A percentile compares a stretch with the other conserved stretches of the same genome.
Conservation (phyloP, 2,329 filamentous ascomycete species). For the Venturia carpophila region DNA sequence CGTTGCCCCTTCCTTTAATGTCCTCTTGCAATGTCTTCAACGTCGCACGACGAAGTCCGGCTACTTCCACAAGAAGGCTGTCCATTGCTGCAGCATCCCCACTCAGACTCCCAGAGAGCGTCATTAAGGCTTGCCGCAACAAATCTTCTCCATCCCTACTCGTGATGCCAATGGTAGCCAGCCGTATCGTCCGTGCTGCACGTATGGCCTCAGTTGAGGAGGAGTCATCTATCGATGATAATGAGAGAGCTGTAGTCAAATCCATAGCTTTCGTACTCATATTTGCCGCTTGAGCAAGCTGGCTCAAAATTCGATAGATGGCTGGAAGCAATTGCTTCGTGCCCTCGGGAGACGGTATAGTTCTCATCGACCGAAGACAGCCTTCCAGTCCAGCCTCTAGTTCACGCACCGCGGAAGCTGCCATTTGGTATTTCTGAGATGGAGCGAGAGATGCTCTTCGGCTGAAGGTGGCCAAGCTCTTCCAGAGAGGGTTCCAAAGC, state of each 20-base stretch:
- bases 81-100: slow-evolving; percentile 31
- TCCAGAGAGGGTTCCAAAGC: slow-evolving; percentile 55
- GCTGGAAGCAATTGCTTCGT: neutral
- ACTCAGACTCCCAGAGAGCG: slow-evolving; percentile 26
- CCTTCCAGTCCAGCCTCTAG: neutral
- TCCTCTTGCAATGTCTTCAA: neutral
- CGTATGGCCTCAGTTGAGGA: neutral
- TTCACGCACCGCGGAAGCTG: neutral
- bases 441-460: slow-evolving; percentile 41
- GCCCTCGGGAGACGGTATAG: neutral
- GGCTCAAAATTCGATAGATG: slow-evolving; percentile 12
- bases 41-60: slow-evolving; percentile 24
- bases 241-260: neutral
- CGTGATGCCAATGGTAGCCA: slow-evolving; percentile 13
- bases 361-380: neutral
- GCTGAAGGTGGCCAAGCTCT: slow-evolving; percentile 54
- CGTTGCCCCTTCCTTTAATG: neutral
- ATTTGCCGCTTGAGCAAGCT: slow-evolving; percentile 11
- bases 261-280: slow-evolving; percentile 11
- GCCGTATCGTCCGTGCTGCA: slow-evolving; percentile 9
- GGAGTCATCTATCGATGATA: neutral
- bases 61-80: slow-evolving; percentile 30
- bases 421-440: slow-evolving; percentile 31
- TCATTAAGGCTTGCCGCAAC: slow-evolving; percentile 23
- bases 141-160: neutral